Evolutionary conservation across 768 basidiomycete genomes (phyloP), one percentile per base, ranked within the genome.

Genomic region (Suillus bovinus): DNA sequence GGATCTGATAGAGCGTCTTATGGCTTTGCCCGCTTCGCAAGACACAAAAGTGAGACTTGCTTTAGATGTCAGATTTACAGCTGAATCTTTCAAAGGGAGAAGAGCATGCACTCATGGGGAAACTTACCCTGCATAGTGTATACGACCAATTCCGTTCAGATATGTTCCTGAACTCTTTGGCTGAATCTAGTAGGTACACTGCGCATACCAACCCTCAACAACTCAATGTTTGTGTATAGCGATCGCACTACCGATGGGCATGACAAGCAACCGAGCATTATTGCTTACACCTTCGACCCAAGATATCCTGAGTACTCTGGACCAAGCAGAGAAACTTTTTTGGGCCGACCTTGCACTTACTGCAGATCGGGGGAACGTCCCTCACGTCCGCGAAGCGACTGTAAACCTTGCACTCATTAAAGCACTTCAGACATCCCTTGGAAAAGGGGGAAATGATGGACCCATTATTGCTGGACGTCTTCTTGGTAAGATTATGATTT

Each of bases 81-180:
- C 39, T 63, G 22, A 41, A 53, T 42, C n/a, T 52, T 29, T 54
- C 16, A 38, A 61, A 95, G 91, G 87, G 88, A 11, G 89, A 93
- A 70, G 87, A 93, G 69, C 84, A 85, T 66, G 81, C 84, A 4
- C 76, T 97, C 0, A 81, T 92, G 70, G 95, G 89, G 0, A 88
- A 85, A 65, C 76, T 96, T n/a, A 87, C 86, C 1, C 76, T 98
- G 33, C 86, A 91, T 58, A 84, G 88, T 31, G 90, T 90, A 1
- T 88, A 95, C 66, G 82, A 83, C 41, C 86, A 86, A 8, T 93
- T 96, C 79, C 85, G 85, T 36, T 82, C 86, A 0, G 95, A 98
- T 71, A 91, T 97, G 79, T 91, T 95, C 71, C 79, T 97, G 62
- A 94, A 89, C 69, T 95, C 95, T 20, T 77, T 98, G 27, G 84